Conservation (phyloP, 148 eudicot species). For the Diospyros lotus region DNA sequence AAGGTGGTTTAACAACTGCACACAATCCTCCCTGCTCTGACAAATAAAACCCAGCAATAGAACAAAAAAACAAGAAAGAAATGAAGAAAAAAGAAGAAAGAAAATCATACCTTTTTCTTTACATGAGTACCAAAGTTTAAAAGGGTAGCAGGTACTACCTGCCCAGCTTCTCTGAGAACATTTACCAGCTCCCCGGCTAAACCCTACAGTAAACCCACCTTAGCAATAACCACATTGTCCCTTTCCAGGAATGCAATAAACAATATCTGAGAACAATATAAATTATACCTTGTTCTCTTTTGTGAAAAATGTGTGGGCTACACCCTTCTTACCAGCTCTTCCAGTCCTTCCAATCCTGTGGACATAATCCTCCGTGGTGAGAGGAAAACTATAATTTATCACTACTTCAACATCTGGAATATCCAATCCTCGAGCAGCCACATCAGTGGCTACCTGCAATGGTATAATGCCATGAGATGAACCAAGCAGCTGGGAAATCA, state of each 20-base stretch:
- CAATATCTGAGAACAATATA: neutral
- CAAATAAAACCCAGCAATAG: too few relatives aligned
- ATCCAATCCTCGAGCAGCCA: slow-evolving; percentile 98
- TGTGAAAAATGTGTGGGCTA: slow-evolving; percentile 96
- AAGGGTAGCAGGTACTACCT: slow-evolving; percentile 68
- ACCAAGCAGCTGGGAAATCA: neutral
- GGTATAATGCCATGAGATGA: neutral
- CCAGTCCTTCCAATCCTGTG: slow-evolving; percentile 99
- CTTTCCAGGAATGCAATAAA: neutral
- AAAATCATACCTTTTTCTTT: slow-evolving; percentile 74
- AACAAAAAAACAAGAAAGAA: neutral
- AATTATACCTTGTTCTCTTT: slow-evolving; percentile 78
- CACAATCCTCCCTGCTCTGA: too few relatives aligned
- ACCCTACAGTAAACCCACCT: slow-evolving; percentile 38
- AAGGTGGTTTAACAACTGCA: too few relatives aligned
- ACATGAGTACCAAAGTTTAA: slow-evolving; percentile 96
- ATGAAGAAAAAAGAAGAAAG: neutral
- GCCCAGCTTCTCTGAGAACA: slow-evolving; percentile 96
- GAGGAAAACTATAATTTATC: slow-evolving; percentile 94
- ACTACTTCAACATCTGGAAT: slow-evolving; percentile 99
- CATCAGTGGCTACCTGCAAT: slow-evolving; percentile 96
- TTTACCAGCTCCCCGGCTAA: slow-evolving; percentile 93
- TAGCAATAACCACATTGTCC: neutral
- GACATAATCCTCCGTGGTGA: slow-evolving; percentile 97
- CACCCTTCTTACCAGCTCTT: slow-evolving; percentile 98